Conservation (phyloP, 768 basidiomycete species). For the Pleurotus citrinopileatus region DNA sequence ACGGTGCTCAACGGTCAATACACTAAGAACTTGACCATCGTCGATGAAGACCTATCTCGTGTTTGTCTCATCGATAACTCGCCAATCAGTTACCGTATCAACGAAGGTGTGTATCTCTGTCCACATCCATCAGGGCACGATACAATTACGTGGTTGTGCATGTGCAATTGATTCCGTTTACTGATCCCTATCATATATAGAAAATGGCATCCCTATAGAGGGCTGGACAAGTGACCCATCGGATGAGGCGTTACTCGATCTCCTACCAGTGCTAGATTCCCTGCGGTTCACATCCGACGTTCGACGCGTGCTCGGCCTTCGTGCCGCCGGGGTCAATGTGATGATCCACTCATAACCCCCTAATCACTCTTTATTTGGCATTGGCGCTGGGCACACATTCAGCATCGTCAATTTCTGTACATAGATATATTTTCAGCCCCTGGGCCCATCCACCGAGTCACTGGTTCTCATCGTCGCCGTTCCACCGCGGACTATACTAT, state of each 20-base stretch:
- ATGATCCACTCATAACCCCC: slow-evolving; percentile 23
- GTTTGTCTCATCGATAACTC: slow-evolving; percentile 97
- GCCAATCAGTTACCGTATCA: slow-evolving; percentile 86
- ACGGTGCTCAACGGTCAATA: slow-evolving; percentile 92
- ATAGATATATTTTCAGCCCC: no score
- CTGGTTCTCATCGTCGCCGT: no score
- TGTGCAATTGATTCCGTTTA: background rate
- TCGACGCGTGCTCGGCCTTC: slow-evolving; percentile 79
- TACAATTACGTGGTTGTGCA: background rate
- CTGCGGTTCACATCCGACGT: slow-evolving; percentile 96
- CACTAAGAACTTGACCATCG: slow-evolving; percentile 85
- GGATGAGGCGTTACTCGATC: slow-evolving; percentile 94
- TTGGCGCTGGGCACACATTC: background rate
- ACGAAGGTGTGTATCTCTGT: slow-evolving; percentile 67
- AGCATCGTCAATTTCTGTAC: background rate
- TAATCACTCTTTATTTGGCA: background rate
- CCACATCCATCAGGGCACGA: background rate
- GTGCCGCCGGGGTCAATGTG: slow-evolving; percentile 37
- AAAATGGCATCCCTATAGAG: slow-evolving; percentile 98
- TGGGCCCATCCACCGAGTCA: no score
- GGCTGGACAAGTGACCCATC: slow-evolving; percentile 98
- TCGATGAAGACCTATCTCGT: slow-evolving; percentile 88
- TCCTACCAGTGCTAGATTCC: slow-evolving; percentile 93
- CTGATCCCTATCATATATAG: slow-evolving; percentile 40
- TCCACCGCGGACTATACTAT: no score